Base-by-base conservation (phyloP, 2,329 filamentous ascomycete species). In the Ophiostoma piceae region DNA sequence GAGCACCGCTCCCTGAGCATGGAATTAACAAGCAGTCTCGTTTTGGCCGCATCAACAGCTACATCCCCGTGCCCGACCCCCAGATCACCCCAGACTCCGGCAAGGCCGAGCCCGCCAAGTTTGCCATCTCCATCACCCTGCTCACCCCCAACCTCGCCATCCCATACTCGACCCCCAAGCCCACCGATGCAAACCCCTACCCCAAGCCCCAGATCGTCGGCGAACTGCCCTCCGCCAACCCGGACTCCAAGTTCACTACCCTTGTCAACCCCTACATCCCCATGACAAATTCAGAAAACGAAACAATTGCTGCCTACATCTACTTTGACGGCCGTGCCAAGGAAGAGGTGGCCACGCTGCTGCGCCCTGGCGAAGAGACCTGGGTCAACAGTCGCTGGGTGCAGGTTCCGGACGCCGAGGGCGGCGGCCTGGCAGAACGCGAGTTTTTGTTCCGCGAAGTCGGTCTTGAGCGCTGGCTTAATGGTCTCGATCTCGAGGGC, bases 351-450 rank as follows among this genome's bases (percentile, higher is more conserved):
- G 95, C 95, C 68, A 99, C 95, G 14, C 83, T 99, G 70, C 83
- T 99, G 68, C 86, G 95, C 69, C 90, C 94, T 14, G 94, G 95
- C 32, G 95, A 98, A 78, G 95, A 99, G 81, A 99, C 95, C 1
- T 99, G 95, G 95, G 96, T 99, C 32, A 99, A 98, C 77, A 97
- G 93, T 70, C 86, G 95, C 75, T 99, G 95, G 95, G 95, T 99
- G 67, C 94, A 96, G 77, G 88, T 99, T 7, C 92, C 94, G 2
- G 90, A 94, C 37, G 88, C 90, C 32, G 94, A 98, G 80, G 94
- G 94, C 41, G 95, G 95, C 67, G 95, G 95, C 60, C 86, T 99
- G 65, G 95, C 95, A 39, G 95, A 99, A 82, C 88, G 95, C 73
- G 95, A 99, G 78, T 99, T 99, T 75, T 82, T 99, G 73, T 99